phyloP scores from a whole-genome alignment of 2,329 filamentous ascomycete species.

The Talaromyces amestolkiae region DNA sequence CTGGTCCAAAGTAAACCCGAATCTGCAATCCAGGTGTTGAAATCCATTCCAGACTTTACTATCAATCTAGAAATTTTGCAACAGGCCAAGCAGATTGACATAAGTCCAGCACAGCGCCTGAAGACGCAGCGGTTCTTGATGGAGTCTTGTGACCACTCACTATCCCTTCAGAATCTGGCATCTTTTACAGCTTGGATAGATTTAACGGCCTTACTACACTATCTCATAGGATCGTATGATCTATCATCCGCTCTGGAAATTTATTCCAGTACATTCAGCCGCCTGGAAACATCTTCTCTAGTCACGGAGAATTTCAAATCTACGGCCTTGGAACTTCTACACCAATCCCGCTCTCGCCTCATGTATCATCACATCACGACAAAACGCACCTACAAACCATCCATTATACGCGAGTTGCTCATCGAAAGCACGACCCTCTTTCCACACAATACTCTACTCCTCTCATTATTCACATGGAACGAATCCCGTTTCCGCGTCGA shows the following conservation, averaged over 20 bases:
- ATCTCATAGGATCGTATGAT: conserved; percentile 52
- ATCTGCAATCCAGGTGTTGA: conserved; percentile 39
- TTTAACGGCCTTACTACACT: conserved; percentile 64
- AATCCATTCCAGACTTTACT: conserved; percentile 38
- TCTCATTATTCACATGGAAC: conserved; percentile 70
- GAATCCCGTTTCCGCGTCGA: conserved; percentile 70
- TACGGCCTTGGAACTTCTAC: conserved; percentile 56
- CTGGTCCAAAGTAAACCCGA: conserved; percentile 46
- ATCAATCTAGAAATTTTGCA: conserved; percentile 33
- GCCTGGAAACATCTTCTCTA: conserved; percentile 42
- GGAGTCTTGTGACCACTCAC: conserved; percentile 54
- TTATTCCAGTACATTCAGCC: conserved; percentile 44
- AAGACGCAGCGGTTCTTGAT: conserved; percentile 48
- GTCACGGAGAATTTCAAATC: conserved; percentile 31
- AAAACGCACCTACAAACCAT: conserved; percentile 65
- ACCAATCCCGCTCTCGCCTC: conserved; percentile 67
- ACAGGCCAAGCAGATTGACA: conserved; percentile 19
- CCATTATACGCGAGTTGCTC: conserved; percentile 62
- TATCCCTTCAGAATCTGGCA: conserved; percentile 51
- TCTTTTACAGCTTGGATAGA: conserved; percentile 59
- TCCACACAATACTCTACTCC: conserved; percentile 73
- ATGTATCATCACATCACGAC: conserved; percentile 64
- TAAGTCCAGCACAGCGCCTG: conserved; percentile 36
- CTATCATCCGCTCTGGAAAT: conserved; percentile 38
- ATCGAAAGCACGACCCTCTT: conserved; percentile 61